phyloP scores from a whole-genome alignment of 495 filamentous ascomycete species.

The Achaetomiella virescens region DNA sequence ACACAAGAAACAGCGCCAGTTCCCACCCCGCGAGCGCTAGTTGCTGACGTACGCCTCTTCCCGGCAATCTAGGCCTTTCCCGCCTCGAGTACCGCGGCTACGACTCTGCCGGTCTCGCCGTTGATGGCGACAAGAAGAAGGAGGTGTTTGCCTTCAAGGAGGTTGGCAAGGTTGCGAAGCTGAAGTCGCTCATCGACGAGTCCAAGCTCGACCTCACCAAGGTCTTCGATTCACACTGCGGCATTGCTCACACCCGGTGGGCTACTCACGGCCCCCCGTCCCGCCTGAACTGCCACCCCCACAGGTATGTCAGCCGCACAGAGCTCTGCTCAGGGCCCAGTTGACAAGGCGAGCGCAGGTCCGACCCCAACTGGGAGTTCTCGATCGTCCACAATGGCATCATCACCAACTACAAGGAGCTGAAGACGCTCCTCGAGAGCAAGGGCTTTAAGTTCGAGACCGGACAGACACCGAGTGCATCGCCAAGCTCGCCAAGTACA shows the following conservation, averaged over 20 bases:
- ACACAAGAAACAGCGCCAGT: slow-evolving; percentile 11
- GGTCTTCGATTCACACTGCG: slow-evolving; percentile 93
- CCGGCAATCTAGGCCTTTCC: slow-evolving; percentile 53
- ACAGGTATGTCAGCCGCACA: slow-evolving; percentile 61
- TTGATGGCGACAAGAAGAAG: slow-evolving; percentile 98
- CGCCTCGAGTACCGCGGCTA: slow-evolving; percentile 95
- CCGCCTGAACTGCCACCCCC: slow-evolving; percentile 93
- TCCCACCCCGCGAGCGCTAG: not conserved
- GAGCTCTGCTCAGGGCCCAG: not conserved
- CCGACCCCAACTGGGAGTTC: slow-evolving; percentile 89
- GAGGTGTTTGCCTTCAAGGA: slow-evolving; percentile 97
- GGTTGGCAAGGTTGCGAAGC: slow-evolving; percentile 95
- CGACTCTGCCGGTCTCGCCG: slow-evolving; percentile 90
- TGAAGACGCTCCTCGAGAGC: slow-evolving; percentile 83
- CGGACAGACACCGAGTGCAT: slow-evolving; percentile 97
- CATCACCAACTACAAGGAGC: slow-evolving; percentile 99
- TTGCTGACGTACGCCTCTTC: slow-evolving; percentile 19
- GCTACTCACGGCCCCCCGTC: slow-evolving; percentile 94
- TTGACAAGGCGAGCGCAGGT: slow-evolving; percentile 29
- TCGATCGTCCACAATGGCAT: slow-evolving; percentile 98
- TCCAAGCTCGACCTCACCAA: slow-evolving; percentile 77
- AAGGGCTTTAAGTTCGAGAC: slow-evolving; percentile 99
- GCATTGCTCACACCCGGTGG: slow-evolving; percentile 98
- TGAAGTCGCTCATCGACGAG: slow-evolving; percentile 86
- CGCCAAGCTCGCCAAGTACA: slow-evolving; percentile 96